Evolutionary conservation across 1,284 basidiomycete species (phyloP).

Genomic region (Laetiporus sulphureus): DNA sequence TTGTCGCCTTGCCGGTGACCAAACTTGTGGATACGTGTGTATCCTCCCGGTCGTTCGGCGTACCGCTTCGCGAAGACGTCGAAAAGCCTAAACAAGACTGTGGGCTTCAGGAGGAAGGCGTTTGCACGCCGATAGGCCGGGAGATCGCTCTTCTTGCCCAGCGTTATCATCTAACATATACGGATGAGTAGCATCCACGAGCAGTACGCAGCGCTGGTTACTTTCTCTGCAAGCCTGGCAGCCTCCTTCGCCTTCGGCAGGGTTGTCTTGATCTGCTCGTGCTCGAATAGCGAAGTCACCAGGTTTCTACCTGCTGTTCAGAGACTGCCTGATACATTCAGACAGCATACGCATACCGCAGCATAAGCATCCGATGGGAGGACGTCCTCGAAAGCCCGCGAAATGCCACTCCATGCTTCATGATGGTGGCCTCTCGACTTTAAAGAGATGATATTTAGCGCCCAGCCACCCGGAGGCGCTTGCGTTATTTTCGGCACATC

Average conservation of each 20-base stretch:
- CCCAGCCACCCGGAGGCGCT: background rate
- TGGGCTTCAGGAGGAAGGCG: constrained; percentile 69
- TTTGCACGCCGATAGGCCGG: constrained; percentile 60
- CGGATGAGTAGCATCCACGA: background rate
- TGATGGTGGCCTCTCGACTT: constrained; percentile 32
- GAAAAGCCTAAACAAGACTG: constrained; percentile 78
- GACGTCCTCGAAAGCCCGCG: constrained; percentile 84
- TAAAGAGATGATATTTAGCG: too few species aligned
- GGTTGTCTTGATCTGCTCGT: constrained; percentile 96
- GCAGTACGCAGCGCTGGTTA: constrained; percentile 22
- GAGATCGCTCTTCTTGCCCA: constrained; percentile 78
- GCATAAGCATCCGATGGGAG: constrained; percentile 82
- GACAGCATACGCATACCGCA: constrained; percentile 49
- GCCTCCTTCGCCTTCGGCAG: constrained; percentile 93
- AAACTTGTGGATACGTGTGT: constrained; percentile 90
- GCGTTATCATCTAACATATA: constrained; percentile 68
- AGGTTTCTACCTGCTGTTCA: constrained; percentile 60
- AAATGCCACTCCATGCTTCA: constrained; percentile 91
- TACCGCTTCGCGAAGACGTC: constrained; percentile 79
- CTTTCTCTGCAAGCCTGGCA: constrained; percentile 91
- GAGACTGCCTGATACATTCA: background rate
- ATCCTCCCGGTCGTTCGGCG: constrained; percentile 81
- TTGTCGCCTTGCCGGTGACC: constrained; percentile 90
- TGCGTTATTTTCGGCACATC: background rate
- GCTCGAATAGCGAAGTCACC: constrained; percentile 91